These are phyloP conservation scores for Sporothrix dimorphospora DNA, from an alignment of 2,329 filamentous ascomycete species.

Conservation along the genomic window DNA sequence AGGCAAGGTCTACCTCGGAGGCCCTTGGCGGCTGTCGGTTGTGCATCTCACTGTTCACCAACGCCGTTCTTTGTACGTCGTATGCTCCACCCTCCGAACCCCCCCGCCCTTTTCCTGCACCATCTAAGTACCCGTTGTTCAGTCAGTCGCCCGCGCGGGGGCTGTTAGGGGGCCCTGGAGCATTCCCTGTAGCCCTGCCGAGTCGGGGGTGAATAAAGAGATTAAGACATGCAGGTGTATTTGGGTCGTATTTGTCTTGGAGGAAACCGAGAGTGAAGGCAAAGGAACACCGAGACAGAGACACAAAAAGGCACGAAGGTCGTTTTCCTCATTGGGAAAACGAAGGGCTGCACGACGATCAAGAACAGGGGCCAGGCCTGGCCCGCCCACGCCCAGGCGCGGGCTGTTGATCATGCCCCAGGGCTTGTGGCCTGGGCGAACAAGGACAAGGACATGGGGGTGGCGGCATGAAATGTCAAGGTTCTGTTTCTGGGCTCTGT, in stretches of 20 bases:
- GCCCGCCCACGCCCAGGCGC: not conserved
- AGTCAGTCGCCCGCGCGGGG: not conserved
- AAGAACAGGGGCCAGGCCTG: constrained; percentile 5
- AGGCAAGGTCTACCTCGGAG: not conserved
- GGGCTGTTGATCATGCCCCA: not conserved
- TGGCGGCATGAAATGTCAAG: too few species aligned
- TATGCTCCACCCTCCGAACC: not conserved
- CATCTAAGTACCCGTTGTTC: not conserved
- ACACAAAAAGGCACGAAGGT: not conserved
- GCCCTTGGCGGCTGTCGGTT: not conserved
- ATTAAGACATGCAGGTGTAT: constrained; percentile 17
- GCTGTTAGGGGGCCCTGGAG: not conserved
- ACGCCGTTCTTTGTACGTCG: not conserved
- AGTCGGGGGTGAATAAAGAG: not conserved
- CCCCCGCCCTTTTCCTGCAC: constrained; percentile 10
- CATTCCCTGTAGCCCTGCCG: not conserved
- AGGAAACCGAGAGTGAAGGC: not conserved
- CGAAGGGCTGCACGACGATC: not conserved
- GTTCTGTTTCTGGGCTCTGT: not conserved
- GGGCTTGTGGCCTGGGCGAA: constrained; percentile 7
- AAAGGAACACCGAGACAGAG: not conserved
- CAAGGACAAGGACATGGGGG: constrained; percentile 5
- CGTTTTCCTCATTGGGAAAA: constrained; percentile 19
- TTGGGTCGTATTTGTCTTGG: not conserved
- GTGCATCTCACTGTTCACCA: not conserved